Evolutionary conservation across 208 protist species (phyloP).

Genomic region (Ichthyophonus hoferi): DNA sequence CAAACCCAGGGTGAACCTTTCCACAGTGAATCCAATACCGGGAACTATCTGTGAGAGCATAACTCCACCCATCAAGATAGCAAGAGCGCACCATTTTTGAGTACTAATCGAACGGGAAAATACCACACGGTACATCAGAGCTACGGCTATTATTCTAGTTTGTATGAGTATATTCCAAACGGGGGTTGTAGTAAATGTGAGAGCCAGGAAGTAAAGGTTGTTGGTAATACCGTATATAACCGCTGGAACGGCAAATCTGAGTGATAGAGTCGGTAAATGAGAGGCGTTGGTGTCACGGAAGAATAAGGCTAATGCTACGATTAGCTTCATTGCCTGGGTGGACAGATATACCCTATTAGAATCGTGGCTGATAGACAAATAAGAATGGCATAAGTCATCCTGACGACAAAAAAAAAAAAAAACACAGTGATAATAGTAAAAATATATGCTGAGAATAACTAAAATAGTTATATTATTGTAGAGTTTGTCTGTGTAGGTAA

Average conservation of each 20-base stretch:
- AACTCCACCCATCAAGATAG: neutral
- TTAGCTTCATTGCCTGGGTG: neutral
- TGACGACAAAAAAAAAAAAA: neutral
- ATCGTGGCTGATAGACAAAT: neutral
- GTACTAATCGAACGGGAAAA: neutral
- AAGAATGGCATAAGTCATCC: neutral
- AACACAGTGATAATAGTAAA: neutral
- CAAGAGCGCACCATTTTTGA: neutral
- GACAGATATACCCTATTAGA: neutral
- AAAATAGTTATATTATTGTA: too few species aligned
- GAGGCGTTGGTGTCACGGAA: neutral
- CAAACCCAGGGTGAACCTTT: neutral
- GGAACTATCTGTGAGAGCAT: neutral
- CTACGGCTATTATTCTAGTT: neutral
- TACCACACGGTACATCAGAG: neutral
- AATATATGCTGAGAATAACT: neutral
- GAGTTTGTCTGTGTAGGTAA: too few species aligned
- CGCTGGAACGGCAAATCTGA: neutral
- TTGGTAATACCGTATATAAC: neutral
- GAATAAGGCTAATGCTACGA: neutral
- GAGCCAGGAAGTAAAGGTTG: neutral
- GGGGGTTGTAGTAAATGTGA: neutral
- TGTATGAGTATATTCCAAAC: neutral
- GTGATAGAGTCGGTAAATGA: neutral
- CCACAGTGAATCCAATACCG: neutral